A percentile compares a stretch with the other conserved stretches of the same genome.
Conservation (phyloP, 139 green algal genomes). For the Chlamydomonas sphaeroides region DNA sequence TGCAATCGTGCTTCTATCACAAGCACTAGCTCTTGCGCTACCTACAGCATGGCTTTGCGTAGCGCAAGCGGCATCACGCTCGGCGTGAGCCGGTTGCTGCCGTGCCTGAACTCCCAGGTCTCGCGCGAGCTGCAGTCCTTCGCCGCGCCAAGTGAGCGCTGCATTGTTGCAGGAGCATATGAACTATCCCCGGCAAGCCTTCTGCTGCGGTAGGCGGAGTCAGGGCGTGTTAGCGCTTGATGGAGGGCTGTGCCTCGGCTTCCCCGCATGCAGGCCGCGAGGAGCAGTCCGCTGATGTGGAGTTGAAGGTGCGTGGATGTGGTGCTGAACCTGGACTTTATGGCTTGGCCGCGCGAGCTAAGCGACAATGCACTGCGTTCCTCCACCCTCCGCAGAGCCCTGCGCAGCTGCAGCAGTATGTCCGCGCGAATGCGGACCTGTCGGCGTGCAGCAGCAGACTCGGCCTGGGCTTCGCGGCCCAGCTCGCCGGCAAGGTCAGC, state of each 20-base stretch:
- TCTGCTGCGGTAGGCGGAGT: no score
- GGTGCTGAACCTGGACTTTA: no score
- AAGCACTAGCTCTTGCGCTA: no score
- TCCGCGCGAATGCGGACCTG: neutral
- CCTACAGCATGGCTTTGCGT: conserved; percentile 15
- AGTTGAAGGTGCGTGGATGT: no score
- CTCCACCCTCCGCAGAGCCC: neutral
- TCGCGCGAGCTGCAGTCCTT: conserved; percentile 20
- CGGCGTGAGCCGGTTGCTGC: conserved; percentile 14
- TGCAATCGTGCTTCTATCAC: no score
- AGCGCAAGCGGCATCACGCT: neutral
- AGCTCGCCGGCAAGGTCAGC: neutral
- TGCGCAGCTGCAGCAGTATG: conserved; percentile 13
- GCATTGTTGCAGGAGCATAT: no score
- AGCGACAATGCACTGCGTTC: no score
- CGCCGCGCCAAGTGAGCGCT: neutral
- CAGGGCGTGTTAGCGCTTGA: no score
- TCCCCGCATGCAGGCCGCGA: conserved; percentile 20
- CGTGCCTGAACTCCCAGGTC: conserved; percentile 13
- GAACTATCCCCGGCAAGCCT: no score
- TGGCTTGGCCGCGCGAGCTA: no score
- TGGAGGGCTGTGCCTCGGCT: no score
- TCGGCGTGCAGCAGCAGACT: neutral
- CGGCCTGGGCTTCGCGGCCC: conserved; percentile 10
- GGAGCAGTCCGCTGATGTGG: conserved; percentile 1